phyloP scores from a whole-genome alignment of 2,329 filamentous ascomycete genomes.

The Colletotrichum neosansevieriae region DNA sequence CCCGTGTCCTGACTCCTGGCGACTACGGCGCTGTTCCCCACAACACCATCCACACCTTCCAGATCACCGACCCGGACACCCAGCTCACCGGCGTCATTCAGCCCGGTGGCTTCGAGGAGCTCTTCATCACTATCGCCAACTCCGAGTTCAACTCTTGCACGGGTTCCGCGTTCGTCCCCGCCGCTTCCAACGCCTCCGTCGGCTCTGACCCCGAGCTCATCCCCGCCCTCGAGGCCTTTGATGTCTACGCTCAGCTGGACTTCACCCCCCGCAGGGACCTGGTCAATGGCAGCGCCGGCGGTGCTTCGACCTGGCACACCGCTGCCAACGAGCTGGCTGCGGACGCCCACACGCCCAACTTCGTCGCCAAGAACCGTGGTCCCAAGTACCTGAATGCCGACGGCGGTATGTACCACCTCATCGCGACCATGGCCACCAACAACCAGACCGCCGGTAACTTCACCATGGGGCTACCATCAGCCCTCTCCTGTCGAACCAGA shows the following conservation, averaged over 20 bases:
- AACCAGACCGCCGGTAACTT: constrained; percentile 55
- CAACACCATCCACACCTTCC: constrained; percentile 62
- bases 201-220: constrained; percentile 48
- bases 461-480: constrained; percentile 56
- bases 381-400: constrained; percentile 57
- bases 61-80: constrained; percentile 60
- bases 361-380: constrained; percentile 59
- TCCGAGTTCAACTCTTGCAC: constrained; percentile 50
- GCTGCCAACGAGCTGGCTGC: constrained; percentile 50
- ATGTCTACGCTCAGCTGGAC: constrained; percentile 57
- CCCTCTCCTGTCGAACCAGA: constrained; percentile 26
- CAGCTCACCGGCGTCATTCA: constrained; percentile 59
- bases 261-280: constrained; percentile 55
- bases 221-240: constrained; percentile 52
- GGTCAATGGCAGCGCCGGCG: constrained; percentile 55
- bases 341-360: constrained; percentile 52
- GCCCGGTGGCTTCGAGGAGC: constrained; percentile 61
- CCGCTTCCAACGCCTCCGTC: constrained; percentile 25
- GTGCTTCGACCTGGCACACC: constrained; percentile 52
- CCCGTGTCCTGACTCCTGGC: constrained; percentile 55
- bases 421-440: constrained; percentile 57
- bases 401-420: constrained; percentile 54
- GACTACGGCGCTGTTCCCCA: constrained; percentile 60
- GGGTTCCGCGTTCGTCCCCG: constrained; percentile 43
- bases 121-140: constrained; percentile 53